These are phyloP conservation scores for Agrocybe praecox DNA, from an alignment of 768 basidiomycete species.

Conservation along the genomic window DNA sequence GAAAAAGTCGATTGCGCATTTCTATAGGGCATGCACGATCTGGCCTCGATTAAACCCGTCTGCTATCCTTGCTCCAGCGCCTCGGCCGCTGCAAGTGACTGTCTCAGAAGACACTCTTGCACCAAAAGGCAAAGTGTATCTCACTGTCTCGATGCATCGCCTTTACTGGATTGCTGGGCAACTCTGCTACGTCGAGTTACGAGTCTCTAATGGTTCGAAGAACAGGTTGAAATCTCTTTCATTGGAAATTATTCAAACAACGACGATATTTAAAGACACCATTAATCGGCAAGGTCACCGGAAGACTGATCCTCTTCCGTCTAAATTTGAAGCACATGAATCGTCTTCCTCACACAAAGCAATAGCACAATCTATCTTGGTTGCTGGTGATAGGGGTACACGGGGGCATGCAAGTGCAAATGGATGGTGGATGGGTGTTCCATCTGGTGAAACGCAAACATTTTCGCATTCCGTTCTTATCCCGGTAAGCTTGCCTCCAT, in stretches of 20 bases:
- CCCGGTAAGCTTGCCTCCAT: constrained; percentile 54
- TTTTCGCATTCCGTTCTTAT: constrained; percentile 73
- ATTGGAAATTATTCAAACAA: constrained; percentile 65
- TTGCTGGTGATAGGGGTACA: constrained; percentile 62
- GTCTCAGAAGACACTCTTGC: constrained; percentile 58
- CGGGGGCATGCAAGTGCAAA: constrained; percentile 77
- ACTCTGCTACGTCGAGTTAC: constrained; percentile 65
- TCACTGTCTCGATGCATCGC: constrained; percentile 72
- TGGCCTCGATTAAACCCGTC: constrained; percentile 76
- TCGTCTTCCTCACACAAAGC: constrained; percentile 63
- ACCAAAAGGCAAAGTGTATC: constrained; percentile 63
- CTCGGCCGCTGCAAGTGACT: constrained; percentile 59
- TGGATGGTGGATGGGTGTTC: constrained; percentile 90
- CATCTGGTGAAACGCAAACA: constrained; percentile 56
- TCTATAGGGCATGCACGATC: constrained; percentile 81
- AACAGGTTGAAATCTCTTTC: constrained; percentile 67
- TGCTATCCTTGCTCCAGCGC: constrained; percentile 58
- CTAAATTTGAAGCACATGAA: constrained; percentile 24
- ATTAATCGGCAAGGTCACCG: constrained; percentile 32
- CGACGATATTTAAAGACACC: constrained; percentile 61
- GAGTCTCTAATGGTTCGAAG: constrained; percentile 67
- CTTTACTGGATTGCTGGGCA: constrained; percentile 84
- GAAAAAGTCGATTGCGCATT: constrained; percentile 81
- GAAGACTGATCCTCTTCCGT: not conserved
- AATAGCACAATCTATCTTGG: constrained; percentile 65